phyloP scores from a whole-genome alignment of 2,329 filamentous ascomycete species.

The Magnaporthiopsis poae region DNA sequence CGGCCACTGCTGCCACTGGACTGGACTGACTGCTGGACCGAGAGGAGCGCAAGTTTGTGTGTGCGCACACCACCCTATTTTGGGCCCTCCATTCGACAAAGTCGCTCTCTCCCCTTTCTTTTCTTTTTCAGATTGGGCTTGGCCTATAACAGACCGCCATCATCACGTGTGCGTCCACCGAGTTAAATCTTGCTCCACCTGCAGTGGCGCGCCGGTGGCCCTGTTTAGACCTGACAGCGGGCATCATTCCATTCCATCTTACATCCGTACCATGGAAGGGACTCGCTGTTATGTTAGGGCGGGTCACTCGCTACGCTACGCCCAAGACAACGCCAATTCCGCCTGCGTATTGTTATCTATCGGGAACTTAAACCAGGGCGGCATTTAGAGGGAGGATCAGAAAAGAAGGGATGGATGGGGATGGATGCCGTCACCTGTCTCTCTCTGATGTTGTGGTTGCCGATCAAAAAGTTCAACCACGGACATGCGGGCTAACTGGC shows the following conservation, averaged over 20 bases:
- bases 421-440: not conserved
- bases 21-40: not conserved
- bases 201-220: not conserved
- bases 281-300: not conserved
- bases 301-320: not conserved
- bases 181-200: not conserved
- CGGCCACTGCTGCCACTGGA: not conserved
- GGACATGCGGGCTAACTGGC: constrained; percentile 1
- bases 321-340: not conserved
- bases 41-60: too few relatives aligned
- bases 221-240: not conserved
- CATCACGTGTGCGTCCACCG: not conserved
- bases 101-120: not conserved
- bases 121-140: not conserved
- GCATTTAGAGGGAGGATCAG: not conserved
- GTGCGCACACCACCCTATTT: not conserved
- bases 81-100: not conserved
- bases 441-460: not conserved
- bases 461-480: not conserved
- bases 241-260: not conserved
- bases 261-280: too few relatives aligned
- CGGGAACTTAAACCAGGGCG: not conserved
- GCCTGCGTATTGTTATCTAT: not conserved
- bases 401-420: too few relatives aligned
- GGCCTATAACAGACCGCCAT: not conserved